Evolutionary conservation across 1,284 basidiomycete species (phyloP).

Genomic region (Sporisorium sorghi): DNA sequence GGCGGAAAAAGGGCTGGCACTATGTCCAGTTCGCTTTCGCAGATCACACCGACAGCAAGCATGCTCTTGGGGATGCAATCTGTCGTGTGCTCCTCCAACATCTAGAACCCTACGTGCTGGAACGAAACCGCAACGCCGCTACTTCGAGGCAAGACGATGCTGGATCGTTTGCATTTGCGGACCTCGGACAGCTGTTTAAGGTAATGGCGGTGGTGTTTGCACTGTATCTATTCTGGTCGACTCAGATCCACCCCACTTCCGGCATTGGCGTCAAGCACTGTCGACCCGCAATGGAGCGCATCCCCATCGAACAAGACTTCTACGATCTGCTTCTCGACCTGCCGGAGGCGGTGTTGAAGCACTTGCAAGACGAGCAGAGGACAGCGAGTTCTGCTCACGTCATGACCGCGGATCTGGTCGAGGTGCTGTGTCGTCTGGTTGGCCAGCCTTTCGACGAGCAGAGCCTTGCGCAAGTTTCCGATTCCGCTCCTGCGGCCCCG

Average conservation of each 20-base stretch:
- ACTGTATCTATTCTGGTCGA: conserved; percentile 40
- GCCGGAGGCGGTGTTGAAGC: conserved; percentile 16
- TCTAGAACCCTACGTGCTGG: conserved; percentile 10
- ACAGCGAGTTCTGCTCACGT: conserved; percentile 8
- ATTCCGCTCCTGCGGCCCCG: not conserved
- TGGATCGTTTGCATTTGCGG: conserved; percentile 3
- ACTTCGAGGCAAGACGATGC: not conserved
- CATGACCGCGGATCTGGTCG: conserved; percentile 28
- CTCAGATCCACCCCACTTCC: conserved; percentile 32
- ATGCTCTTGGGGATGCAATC: conserved; percentile 22
- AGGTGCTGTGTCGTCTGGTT: conserved; percentile 28
- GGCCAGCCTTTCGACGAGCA: conserved; percentile 11
- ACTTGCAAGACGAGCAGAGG: conserved; percentile 19
- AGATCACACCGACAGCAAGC: conserved; percentile 44
- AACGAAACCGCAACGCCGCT: not conserved
- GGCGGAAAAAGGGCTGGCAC: conserved; percentile 39
- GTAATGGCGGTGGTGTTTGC: conserved; percentile 29
- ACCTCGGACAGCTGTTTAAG: conserved; percentile 29
- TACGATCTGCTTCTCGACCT: conserved; percentile 37
- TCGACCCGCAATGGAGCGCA: conserved; percentile 34
- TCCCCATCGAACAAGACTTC: conserved; percentile 39
- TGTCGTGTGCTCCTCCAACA: conserved; percentile 38
- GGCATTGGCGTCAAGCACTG: conserved; percentile 45
- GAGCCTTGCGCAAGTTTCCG: not conserved
- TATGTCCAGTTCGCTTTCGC: conserved; percentile 41